Evolutionary conservation across 2,329 filamentous ascomycete genomes (phyloP), one percentile per base, ranked within the genome.

Genomic region (Neofusicoccum umdonicola): DNA sequence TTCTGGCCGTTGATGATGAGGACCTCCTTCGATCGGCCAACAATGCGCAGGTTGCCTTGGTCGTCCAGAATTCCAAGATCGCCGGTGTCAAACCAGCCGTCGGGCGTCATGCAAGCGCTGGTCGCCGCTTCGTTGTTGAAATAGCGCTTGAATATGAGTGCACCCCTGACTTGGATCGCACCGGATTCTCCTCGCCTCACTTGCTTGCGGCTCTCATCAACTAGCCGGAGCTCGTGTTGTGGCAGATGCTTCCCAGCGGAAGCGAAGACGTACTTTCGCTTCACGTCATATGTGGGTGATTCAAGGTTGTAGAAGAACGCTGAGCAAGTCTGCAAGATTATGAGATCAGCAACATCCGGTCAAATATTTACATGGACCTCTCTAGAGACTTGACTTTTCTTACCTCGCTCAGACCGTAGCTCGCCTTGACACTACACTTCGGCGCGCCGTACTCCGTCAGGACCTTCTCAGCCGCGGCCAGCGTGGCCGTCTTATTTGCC

Each of bases 201-300:
- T 1, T 34, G 37, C 7, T 39, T 60, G 19, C n/a, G 7, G 1
- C 41, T 39, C n/a, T 60, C 54, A 6, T 65, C 54, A 2, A 65
- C 45, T 7, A 65, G 15, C 22, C 63, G 63, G 15, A 65, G 54
- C 37, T 52, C 37, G 4, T 65, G 63, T 22, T 65, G 54, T 3
- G 63, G 63, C 3, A 65, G 54, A 8, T 51, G 54, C 7, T 65
- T 67, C 0, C 82, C 82, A 3, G 82, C 66, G 5, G 74, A 77
- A 2, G 79, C 73, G 34, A 82, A 76, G 15, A 71, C 69, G 1
- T 58, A 57, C 0, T 66, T 65, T 1, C 69, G 63, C 0, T 66
- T 54, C 0, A 77, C 19, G 62, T 84, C 82, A 62, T 78, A 78
- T 0, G 57, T 42, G 0, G 83, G 83, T 58, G 78, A 83, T 0